Base-by-base conservation (phyloP, 768 basidiomycete species). In the Russula emetica region DNA sequence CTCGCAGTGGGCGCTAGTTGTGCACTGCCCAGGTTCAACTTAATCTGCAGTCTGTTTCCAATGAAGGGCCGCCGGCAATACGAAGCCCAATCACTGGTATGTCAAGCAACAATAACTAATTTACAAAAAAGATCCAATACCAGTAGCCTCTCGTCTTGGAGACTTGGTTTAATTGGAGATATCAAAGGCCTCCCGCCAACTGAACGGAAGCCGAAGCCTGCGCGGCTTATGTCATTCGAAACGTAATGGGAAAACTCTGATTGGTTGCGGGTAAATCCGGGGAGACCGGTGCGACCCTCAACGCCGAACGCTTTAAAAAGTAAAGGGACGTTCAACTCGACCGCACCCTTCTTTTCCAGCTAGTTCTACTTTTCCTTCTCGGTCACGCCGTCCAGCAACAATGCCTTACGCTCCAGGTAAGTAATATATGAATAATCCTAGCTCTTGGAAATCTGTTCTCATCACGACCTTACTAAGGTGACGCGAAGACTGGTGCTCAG, bases 401-500 rank as follows among this genome's bases (percentile, higher is more conserved):
- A 82, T 82, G 81, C 74, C 79, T 75, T 81, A 68, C 73, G 55
- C 76, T 70, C 22, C 75, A 57, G 81, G 81, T 81, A 16, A 10
- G 80, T 72, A 40, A 34, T n/a, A 40, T 67, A 55, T n/a, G n/a
- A n/a, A 13, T 49, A 16, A n/a, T 9, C 6, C 30, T 8, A 30
- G 52, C 44, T 51, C 61, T 10, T 18, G 3, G 32, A 28, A 14
- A 36, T 9, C 5, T 18, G 6, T 50, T 9, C 55, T 51, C 5
- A 53, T 18, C 51, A 28, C 61, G 2, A 11, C 30, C 26, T 18
- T 34, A 18, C 11, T 10, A 22, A 83, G 95, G 95, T 85, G 92
- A 97, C 80, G 76, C 88, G 72, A 71, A 71, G 61, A 97, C 95
- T 83, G 95, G 95, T 78, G 94, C 95, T 74, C 79, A 81, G 73